A percentile compares a stretch with the other conserved stretches of the same genome.
Conservation (phyloP, 495 filamentous ascomycete genomes). For the Articulospora tetracladia region DNA sequence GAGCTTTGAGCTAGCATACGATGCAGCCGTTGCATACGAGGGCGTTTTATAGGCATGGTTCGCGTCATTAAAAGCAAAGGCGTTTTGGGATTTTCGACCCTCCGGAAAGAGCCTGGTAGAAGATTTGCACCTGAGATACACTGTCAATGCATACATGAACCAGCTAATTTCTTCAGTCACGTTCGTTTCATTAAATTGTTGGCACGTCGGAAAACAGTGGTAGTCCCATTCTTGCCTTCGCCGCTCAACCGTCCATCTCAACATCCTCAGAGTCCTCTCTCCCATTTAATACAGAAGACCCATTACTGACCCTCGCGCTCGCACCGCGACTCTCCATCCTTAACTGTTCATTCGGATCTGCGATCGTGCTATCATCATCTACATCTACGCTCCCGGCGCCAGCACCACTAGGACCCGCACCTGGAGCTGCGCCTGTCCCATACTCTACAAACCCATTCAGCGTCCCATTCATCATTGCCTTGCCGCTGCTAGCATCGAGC, state of each 20-base stretch:
- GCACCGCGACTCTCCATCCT: conserved; percentile 23
- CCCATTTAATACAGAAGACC: conserved; percentile 9
- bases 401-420: conserved; percentile 5
- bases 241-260: conserved; percentile 28
- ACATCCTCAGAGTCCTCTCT: conserved; percentile 45
- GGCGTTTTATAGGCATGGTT: conserved; percentile 8
- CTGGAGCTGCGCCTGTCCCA: background rate
- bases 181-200: background rate
- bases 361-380: conserved; percentile 1
- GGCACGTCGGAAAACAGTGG: background rate
- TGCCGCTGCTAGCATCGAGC: conserved; percentile 40
- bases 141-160: background rate
- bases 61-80: background rate
- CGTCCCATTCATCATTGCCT: conserved; percentile 34
- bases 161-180: background rate
- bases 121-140: background rate
- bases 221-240: no score
- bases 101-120: background rate
- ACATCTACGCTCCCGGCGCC: background rate
- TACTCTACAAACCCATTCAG: conserved; percentile 9
- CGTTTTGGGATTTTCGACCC: background rate
- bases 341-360: conserved; percentile 25
- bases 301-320: conserved; percentile 4
- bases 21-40: background rate
- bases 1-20: background rate